Evolutionary conservation across 257 asterid genomes (phyloP).

Genomic region (Capsicum baccatum): DNA sequence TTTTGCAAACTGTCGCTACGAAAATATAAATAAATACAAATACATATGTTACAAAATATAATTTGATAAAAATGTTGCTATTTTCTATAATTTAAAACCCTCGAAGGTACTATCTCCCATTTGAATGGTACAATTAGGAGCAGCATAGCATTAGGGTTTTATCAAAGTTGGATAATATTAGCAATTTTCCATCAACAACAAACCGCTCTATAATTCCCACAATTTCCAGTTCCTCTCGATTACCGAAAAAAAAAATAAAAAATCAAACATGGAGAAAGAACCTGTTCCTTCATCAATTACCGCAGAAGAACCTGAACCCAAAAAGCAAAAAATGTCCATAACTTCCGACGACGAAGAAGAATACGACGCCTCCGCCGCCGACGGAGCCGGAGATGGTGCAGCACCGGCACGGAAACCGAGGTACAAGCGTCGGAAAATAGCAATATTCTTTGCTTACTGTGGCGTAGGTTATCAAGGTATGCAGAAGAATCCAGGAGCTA

Average conservation of each 20-base stretch:
- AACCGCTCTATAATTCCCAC: no score
- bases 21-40: no score
- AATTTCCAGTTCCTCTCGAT: background rate
- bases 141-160: conserved; percentile 54
- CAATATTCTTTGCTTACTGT: conserved; percentile 88
- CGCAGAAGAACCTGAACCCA: conserved; percentile 54
- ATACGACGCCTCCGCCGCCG: conserved; percentile 35
- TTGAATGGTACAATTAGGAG: background rate
- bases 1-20: no score
- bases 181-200: background rate
- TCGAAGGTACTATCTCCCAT: background rate
- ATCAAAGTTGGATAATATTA: conserved; percentile 32
- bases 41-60: no score
- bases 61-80: no score
- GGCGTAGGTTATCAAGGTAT: conserved; percentile 98
- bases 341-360: conserved; percentile 64
- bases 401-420: conserved; percentile 44
- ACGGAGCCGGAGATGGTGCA: conserved; percentile 26
- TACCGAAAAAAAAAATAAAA: background rate
- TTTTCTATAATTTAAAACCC: background rate
- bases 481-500: conserved; percentile 99
- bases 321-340: conserved; percentile 80
- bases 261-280: conserved; percentile 40
- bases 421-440: conserved; percentile 90
- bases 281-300: conserved; percentile 36